These are phyloP conservation scores for Chlamydomonas incerta DNA, from an alignment of 139 green algal species.

Conservation along the genomic window DNA sequence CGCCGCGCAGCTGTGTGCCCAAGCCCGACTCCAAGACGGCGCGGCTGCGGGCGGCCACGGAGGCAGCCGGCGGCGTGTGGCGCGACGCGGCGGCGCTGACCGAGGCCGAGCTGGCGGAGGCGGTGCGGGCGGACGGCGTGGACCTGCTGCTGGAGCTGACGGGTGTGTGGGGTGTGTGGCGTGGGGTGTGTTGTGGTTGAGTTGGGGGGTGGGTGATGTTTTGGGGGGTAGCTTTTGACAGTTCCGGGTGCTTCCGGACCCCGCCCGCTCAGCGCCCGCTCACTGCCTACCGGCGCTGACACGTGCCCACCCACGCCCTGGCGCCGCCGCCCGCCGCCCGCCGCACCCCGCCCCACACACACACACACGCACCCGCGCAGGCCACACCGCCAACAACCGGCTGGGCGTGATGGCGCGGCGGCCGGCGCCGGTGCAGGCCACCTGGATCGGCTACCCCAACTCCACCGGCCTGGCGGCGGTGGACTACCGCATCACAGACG, in stretches of 20 bases:
- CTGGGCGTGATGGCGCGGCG: constrained; percentile 87
- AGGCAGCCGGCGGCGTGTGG: constrained; percentile 79
- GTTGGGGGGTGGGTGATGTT: not conserved
- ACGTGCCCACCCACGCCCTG: no score
- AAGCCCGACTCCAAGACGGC: constrained; percentile 86
- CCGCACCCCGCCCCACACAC: no score
- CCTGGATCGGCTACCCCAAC: constrained; percentile 99
- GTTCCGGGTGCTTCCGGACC: no score
- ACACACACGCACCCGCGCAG: constrained; percentile 60
- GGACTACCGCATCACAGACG: constrained; percentile 94
- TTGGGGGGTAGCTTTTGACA: not conserved
- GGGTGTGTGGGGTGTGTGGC: constrained; percentile 37
- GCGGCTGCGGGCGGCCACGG: constrained; percentile 67
- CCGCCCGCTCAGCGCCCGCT: no score
- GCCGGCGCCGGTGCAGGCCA: constrained; percentile 90
- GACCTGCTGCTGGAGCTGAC: constrained; percentile 98
- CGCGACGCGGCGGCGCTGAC: constrained; percentile 52
- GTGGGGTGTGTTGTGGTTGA: not conserved
- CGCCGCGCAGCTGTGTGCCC: constrained; percentile 58
- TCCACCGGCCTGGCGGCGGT: constrained; percentile 88
- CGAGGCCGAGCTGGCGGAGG: constrained; percentile 75
- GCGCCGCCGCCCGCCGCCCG: no score
- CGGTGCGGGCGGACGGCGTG: constrained; percentile 82
- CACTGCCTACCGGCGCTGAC: not conserved
- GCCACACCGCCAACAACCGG: constrained; percentile 97